Conservation (phyloP, 495 filamentous ascomycete genomes). For the Filosporella fistucella region DNA sequence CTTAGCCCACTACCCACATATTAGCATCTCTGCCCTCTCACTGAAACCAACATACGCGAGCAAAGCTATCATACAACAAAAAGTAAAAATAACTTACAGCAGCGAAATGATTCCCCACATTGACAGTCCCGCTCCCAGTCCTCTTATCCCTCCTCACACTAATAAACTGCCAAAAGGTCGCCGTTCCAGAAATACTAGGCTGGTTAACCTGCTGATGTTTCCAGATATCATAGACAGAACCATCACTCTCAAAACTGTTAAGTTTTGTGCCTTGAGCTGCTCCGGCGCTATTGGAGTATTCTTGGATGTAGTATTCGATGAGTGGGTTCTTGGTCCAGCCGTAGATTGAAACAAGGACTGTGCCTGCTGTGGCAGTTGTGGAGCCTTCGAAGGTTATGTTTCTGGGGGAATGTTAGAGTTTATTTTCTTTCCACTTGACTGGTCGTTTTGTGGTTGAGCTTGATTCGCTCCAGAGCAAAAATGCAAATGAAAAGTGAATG, state of each 20-base stretch:
- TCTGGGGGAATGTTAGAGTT: not conserved
- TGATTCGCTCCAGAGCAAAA: too few relatives aligned
- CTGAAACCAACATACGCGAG: too few relatives aligned
- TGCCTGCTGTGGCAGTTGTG: slow-evolving; percentile 36
- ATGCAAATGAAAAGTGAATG: too few relatives aligned
- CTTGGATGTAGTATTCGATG: slow-evolving; percentile 38
- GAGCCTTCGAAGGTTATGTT: slow-evolving; percentile 39
- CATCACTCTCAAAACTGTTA: slow-evolving; percentile 54
- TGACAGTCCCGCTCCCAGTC: slow-evolving; percentile 31
- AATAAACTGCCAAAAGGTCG: slow-evolving; percentile 55
- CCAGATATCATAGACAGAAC: slow-evolving; percentile 61
- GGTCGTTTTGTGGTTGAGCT: too few relatives aligned
- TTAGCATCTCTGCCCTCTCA: too few relatives aligned
- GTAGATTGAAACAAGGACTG: slow-evolving; percentile 50
- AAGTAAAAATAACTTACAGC: too few relatives aligned
- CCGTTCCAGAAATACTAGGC: slow-evolving; percentile 51
- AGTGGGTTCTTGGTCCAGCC: slow-evolving; percentile 55
- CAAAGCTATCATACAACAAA: too few relatives aligned
- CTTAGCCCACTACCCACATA: slow-evolving; percentile 29
- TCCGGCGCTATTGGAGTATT: not conserved
- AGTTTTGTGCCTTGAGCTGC: slow-evolving; percentile 1
- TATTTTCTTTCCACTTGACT: too few relatives aligned
- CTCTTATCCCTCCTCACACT: slow-evolving; percentile 44
- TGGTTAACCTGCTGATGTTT: slow-evolving; percentile 52
- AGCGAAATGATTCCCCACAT: slow-evolving; percentile 27